Evolutionary conservation across 2,329 filamentous ascomycete species (phyloP).

Genomic region (Colletotrichum falcatum): DNA sequence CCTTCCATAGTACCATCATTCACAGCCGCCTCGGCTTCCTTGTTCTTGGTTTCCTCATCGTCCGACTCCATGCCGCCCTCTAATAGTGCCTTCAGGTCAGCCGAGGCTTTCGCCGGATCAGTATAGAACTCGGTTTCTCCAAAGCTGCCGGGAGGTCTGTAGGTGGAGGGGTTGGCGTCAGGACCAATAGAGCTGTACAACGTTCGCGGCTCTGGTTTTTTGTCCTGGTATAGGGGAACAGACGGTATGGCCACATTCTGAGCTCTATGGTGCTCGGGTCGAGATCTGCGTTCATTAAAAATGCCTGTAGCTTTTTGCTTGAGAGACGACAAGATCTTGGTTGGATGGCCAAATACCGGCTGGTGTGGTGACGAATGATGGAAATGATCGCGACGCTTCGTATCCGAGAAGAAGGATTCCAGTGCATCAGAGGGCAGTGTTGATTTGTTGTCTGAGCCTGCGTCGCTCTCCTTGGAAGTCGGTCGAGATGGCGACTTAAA

Average conservation of each 20-base stretch:
- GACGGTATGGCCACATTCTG: constrained; percentile 61
- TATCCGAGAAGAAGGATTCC: constrained; percentile 40
- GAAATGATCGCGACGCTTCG: constrained; percentile 31
- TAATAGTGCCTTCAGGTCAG: constrained; percentile 83
- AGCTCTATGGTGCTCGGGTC: constrained; percentile 69
- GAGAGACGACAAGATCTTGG: constrained; percentile 61
- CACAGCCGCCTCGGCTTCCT: constrained; percentile 43
- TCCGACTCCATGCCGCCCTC: constrained; percentile 85
- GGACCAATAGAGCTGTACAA: constrained; percentile 60
- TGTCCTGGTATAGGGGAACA: constrained; percentile 60
- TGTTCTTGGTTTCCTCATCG: constrained; percentile 64
- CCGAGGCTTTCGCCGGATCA: constrained; percentile 77
- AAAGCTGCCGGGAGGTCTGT: constrained; percentile 47
- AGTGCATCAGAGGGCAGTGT: constrained; percentile 38
- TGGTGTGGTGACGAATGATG: constrained; percentile 42
- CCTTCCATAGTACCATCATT: constrained; percentile 75
- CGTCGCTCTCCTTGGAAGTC: constrained; percentile 15
- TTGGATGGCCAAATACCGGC: constrained; percentile 54
- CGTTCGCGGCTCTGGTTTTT: constrained; percentile 58
- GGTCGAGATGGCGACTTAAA: constrained; percentile 22
- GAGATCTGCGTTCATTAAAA: constrained; percentile 66
- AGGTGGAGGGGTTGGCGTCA: constrained; percentile 47
- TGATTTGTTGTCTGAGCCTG: constrained; percentile 34
- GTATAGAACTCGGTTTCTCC: constrained; percentile 71
- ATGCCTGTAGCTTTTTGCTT: constrained; percentile 66